Evolutionary conservation across 352 stramenopile species (phyloP).

Genomic region (Globisporangium irregulare): DNA sequence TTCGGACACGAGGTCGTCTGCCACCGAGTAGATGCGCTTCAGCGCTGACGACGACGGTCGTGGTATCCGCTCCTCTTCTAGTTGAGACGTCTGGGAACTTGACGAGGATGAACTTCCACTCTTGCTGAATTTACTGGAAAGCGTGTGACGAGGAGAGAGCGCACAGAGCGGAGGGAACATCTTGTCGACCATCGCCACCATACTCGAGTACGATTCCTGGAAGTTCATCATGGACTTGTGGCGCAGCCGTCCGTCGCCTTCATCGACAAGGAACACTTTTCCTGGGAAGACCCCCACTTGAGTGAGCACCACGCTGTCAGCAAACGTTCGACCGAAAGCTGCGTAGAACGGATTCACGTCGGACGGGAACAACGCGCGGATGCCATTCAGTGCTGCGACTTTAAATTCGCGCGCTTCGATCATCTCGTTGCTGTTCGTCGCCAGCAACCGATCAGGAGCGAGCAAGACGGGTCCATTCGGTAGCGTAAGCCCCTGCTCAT

Average conservation of each 20-base stretch:
- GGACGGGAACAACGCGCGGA: constrained; percentile 64
- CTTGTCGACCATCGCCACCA: constrained; percentile 53
- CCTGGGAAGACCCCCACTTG: constrained; percentile 75
- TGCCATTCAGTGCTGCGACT: constrained; percentile 51
- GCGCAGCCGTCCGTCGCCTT: constrained; percentile 46
- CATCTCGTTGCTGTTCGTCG: constrained; percentile 34
- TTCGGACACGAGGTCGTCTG: constrained; percentile 49
- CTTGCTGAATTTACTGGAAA: constrained; percentile 1
- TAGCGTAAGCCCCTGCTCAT: constrained; percentile 24
- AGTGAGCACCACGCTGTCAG: constrained; percentile 56
- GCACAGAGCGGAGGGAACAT: constrained; percentile 80
- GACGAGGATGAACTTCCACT: not conserved
- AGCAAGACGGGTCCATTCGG: constrained; percentile 73
- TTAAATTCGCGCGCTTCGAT: constrained; percentile 66
- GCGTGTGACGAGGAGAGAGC: constrained; percentile 10
- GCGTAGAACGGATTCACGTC: constrained; percentile 85
- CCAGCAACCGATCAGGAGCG: constrained; percentile 58
- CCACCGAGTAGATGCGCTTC: constrained; percentile 13
- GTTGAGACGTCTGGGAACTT: not conserved
- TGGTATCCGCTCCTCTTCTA: constrained; percentile 5
- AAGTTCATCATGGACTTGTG: constrained; percentile 64
- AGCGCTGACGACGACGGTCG: constrained; percentile 11
- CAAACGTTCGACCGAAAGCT: constrained; percentile 65
- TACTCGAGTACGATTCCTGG: constrained; percentile 61
- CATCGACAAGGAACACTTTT: constrained; percentile 72